Evolutionary conservation across 495 filamentous ascomycete species (phyloP).

Genomic region (Aspergillus mulundensis): DNA sequence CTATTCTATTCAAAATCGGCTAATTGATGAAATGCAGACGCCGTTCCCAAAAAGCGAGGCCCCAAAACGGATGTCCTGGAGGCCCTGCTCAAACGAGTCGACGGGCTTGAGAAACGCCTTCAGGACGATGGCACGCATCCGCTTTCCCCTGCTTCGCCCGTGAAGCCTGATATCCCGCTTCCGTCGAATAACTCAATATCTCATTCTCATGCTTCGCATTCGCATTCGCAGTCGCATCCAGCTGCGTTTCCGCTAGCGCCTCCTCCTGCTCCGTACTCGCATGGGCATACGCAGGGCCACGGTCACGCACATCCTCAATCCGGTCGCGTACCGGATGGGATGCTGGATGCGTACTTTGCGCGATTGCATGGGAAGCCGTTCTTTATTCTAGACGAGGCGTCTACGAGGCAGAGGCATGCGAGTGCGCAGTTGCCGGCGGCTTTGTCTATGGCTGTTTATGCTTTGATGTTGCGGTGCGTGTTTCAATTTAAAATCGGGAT

Average conservation of each 20-base stretch:
- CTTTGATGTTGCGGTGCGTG: constrained; percentile 61
- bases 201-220: neutral
- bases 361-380: constrained; percentile 76
- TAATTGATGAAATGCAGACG: constrained; percentile 49
- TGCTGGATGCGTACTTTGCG: constrained; percentile 73
- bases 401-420: constrained; percentile 62
- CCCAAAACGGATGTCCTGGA: constrained; percentile 87
- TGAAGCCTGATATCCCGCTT: constrained; percentile 18
- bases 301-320: constrained; percentile 13
- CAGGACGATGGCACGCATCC: constrained; percentile 62
- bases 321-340: constrained; percentile 47
- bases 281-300: neutral
- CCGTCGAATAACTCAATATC: neutral
- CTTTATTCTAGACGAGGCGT: constrained; percentile 69
- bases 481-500: neutral
- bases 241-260: neutral
- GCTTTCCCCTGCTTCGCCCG: constrained; percentile 34
- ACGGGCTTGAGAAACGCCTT: constrained; percentile 74
- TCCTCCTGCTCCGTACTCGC: neutral
- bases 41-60: constrained; percentile 81
- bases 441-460: constrained; percentile 68
- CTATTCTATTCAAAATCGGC: neutral
- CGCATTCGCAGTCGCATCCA: neutral
- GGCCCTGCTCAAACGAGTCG: constrained; percentile 75
- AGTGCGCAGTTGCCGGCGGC: constrained; percentile 59